Conservation (phyloP, 176 grass and related monocot genomes). For the Zea luxurians region DNA sequence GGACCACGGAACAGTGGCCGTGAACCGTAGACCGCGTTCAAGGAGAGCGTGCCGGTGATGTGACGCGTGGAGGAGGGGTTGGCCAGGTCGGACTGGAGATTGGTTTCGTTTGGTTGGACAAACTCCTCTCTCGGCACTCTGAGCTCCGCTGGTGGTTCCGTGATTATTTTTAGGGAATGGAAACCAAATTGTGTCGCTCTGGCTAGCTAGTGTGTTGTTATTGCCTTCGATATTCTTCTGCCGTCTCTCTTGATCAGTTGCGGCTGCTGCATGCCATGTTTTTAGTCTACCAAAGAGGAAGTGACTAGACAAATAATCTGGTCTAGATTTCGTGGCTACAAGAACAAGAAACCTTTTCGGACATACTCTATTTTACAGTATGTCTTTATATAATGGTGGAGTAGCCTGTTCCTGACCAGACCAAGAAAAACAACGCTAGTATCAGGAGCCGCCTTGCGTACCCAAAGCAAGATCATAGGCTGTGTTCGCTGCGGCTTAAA, state of each 20-base stretch:
- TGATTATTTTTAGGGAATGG: too few relatives aligned
- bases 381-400: neutral
- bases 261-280: neutral
- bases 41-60: neutral
- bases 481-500: too few relatives aligned
- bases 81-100: conserved; percentile 36
- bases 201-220: neutral
- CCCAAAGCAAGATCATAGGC: conserved; percentile 17
- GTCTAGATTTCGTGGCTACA: neutral
- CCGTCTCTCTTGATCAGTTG: neutral
- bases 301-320: neutral
- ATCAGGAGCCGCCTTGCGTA: neutral
- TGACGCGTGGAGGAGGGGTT: conserved; percentile 28
- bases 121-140: neutral
- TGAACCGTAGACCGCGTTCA: conserved; percentile 19
- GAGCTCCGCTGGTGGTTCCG: neutral
- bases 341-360: neutral
- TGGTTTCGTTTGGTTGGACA: conserved; percentile 12
- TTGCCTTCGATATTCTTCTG: neutral
- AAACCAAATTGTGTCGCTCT: too few relatives aligned
- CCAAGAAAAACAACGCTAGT: neutral
- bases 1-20: neutral
- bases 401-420: neutral
- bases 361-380: too few relatives aligned
- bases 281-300: neutral